phyloP scores from a whole-genome alignment of 192 early-diverging fungal genomes.

The Entophlyctis luteolus region DNA sequence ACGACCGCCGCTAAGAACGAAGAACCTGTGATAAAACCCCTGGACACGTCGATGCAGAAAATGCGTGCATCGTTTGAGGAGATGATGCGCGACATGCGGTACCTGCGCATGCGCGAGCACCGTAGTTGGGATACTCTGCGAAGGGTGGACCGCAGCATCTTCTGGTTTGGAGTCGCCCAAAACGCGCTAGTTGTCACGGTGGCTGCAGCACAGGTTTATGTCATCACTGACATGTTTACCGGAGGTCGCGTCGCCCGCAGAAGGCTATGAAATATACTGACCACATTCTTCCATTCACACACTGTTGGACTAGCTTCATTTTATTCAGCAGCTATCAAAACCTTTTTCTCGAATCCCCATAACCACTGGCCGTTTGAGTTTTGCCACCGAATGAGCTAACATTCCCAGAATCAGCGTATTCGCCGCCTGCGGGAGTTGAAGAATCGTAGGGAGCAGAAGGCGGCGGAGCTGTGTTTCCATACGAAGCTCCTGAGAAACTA shows the following conservation, averaged over 20 bases:
- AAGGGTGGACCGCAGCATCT: constrained; percentile 75
- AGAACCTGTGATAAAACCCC: constrained; percentile 54
- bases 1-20: constrained; percentile 16
- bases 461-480: not conserved
- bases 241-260: no score
- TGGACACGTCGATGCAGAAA: constrained; percentile 41
- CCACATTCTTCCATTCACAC: no score
- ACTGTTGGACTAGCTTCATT: no score
- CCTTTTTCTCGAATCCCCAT: not conserved
- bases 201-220: constrained; percentile 84
- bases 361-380: not conserved
- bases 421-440: not conserved
- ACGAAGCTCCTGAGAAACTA: not conserved
- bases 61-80: constrained; percentile 61
- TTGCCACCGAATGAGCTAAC: not conserved
- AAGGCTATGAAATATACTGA: no score
- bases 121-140: constrained; percentile 83
- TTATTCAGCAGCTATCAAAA: no score
- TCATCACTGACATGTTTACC: constrained; percentile 86
- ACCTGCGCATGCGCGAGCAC: constrained; percentile 84
- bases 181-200: constrained; percentile 72
- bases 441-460: not conserved
- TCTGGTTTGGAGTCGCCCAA: constrained; percentile 85
- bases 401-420: not conserved
- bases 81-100: constrained; percentile 77